Evolutionary conservation across 352 stramenopile species (phyloP), one percentile per base, ranked within the genome.

Genomic region (Pythium sp.): DNA sequence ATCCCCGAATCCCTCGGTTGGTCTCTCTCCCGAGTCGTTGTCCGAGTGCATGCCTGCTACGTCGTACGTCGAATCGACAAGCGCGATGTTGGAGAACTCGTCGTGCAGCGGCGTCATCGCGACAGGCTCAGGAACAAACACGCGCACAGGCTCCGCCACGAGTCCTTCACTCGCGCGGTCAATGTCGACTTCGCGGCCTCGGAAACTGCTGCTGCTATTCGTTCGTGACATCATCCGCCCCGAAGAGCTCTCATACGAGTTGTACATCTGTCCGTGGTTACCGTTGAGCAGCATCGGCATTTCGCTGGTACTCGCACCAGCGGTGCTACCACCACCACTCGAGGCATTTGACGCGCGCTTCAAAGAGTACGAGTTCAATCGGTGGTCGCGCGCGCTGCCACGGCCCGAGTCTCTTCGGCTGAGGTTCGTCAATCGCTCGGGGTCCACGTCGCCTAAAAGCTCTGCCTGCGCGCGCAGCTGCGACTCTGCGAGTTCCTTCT

Each of bases 401-500:
- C 59, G 58, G 32, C 67, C 54, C 43, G 30, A 46, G 56, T 58
- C 58, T 64, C 60, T 43, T 53, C 49, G 63, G 68, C 75, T 82
- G 22, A 67, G 58, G 5, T 62, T 74, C 26, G 79, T 84, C 28
- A 84, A 67, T 22, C 80, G 74, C 47, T 88, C 80, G 0, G 80
- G 74, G 62, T 84, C 78, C 8, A 74, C 57, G 28, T 80, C 74
- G 47, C 65, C 77, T 3, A 91, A 68, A 62, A 93, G 80, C 63
- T 92, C 82, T 11, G 86, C 81, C 65, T 94, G 86, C 7, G 76
- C 73, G 20, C 86, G 86, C 24, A 96, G 63, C 66, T 92, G 82
- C 38, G 80, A 84, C 67, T 96, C 85, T 1, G 86, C 88, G 60
- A 89, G 68, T 64, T 94, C 79, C 34, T 96, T 96, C 69, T 96